Percentiles rank a stretch among this genome's conserved stretches.
Evolutionary conservation across 306 rosid genomes (phyloP).

Genomic region (Pyrus pyrifolia): DNA sequence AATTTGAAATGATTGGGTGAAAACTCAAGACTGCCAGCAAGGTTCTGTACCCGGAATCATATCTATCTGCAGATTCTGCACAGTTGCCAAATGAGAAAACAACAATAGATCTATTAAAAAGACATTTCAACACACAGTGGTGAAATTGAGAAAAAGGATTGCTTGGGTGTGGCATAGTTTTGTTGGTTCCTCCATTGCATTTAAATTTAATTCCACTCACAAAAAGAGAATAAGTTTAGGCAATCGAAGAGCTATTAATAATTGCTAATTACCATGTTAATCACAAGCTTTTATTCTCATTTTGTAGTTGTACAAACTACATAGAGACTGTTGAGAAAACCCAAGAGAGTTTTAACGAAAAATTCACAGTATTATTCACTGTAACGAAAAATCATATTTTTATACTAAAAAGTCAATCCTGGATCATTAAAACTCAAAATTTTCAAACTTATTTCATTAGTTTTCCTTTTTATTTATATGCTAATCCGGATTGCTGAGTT

Average conservation of each 20-base stretch:
- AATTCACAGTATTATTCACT: accelerated
- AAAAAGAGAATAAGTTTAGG: neutral
- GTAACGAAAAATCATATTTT: too few relatives aligned
- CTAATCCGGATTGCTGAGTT: neutral
- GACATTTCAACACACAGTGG: neutral
- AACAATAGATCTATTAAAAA: neutral
- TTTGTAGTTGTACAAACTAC: neutral
- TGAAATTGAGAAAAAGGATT: neutral
- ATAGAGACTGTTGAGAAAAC: neutral
- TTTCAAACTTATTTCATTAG: too few relatives aligned
- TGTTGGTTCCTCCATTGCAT: neutral
- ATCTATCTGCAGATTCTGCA: neutral
- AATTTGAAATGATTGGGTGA: neutral
- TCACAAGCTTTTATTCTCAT: neutral
- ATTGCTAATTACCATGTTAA: neutral
- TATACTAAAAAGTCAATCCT: too few relatives aligned
- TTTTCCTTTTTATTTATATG: neutral
- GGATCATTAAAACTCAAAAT: too few relatives aligned
- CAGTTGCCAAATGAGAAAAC: neutral
- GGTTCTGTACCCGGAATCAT: neutral
- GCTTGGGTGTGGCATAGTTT: neutral
- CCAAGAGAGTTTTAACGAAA: neutral
- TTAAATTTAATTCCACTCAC: neutral
- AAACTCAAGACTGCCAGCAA: neutral
- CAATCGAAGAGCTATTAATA: neutral